Evolutionary conservation across 2,329 filamentous ascomycete genomes (phyloP).

Genomic region (Aureobasidium sp.): DNA sequence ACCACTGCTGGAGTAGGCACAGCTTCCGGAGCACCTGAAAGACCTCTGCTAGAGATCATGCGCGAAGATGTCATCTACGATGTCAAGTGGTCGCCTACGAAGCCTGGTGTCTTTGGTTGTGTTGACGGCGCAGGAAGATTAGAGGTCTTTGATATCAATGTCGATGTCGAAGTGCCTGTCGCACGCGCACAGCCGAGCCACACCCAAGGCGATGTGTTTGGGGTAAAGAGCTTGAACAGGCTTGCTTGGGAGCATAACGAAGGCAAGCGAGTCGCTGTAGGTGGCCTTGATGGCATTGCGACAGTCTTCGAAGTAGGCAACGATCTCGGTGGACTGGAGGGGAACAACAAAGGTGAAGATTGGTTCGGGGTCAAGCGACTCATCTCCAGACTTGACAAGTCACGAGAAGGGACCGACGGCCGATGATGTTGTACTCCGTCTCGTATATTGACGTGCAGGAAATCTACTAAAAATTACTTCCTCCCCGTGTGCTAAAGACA

Average conservation of each 20-base stretch:
- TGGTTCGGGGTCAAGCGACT: constrained; percentile 91
- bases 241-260: constrained; percentile 88
- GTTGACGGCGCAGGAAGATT: constrained; percentile 89
- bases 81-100: constrained; percentile 87
- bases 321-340: constrained; percentile 76
- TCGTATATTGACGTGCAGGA: not conserved
- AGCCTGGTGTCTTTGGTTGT: constrained; percentile 87
- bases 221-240: constrained; percentile 77
- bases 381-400: constrained; percentile 60
- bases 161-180: constrained; percentile 86
- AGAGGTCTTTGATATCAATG: constrained; percentile 90
- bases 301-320: constrained; percentile 88
- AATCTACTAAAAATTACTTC: not conserved
- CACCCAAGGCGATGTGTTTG: constrained; percentile 27
- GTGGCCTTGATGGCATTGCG: constrained; percentile 82
- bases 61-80: constrained; percentile 97
- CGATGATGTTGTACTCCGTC: constrained; percentile 8
- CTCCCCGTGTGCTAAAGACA: too few species aligned
- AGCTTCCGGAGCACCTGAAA: constrained; percentile 41
- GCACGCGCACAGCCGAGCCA: constrained; percentile 51
- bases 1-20: constrained; percentile 9
- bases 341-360: constrained; percentile 67
- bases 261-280: constrained; percentile 77
- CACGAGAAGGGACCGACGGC: constrained; percentile 18
- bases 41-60: constrained; percentile 78